Percentiles rank a stretch among this genome's conserved stretches.
Evolutionary conservation across 1,284 basidiomycete species (phyloP).

Genomic region (Sporisorium scitamineum): DNA sequence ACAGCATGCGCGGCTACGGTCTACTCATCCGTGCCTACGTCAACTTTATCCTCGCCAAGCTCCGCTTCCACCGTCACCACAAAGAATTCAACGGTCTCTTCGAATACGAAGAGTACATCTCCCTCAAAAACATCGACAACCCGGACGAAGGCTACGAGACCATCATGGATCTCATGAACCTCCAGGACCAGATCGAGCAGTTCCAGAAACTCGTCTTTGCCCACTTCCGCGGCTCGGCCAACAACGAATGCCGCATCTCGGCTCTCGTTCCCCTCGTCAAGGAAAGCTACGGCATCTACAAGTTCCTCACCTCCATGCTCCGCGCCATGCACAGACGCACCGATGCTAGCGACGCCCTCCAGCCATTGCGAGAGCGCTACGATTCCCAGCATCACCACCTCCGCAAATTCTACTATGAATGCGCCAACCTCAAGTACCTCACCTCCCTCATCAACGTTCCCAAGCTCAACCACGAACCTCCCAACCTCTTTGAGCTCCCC

Average conservation of each 20-base stretch:
- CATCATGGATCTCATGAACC: conserved; percentile 69
- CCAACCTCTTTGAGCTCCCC: conserved; percentile 67
- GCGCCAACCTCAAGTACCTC: conserved; percentile 68
- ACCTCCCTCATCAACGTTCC: conserved; percentile 69
- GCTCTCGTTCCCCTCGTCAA: conserved; percentile 68
- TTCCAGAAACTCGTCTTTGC: conserved; percentile 69
- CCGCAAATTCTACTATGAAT: conserved; percentile 69
- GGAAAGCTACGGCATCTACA: conserved; percentile 69
- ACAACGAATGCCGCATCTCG: conserved; percentile 69
- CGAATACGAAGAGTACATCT: conserved; percentile 69
- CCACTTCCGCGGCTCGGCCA: conserved; percentile 62
- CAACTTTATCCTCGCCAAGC: conserved; percentile 66
- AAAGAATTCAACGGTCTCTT: conserved; percentile 69
- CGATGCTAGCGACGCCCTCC: conserved; percentile 67
- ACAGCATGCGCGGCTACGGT: conserved; percentile 65
- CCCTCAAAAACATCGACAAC: conserved; percentile 70
- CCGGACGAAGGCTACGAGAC: conserved; percentile 69
- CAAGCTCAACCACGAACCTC: conserved; percentile 68
- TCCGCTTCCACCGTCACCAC: conserved; percentile 68
- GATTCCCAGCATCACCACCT: conserved; percentile 65
- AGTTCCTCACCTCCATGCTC: conserved; percentile 69
- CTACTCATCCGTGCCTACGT: conserved; percentile 67
- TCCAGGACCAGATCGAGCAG: conserved; percentile 68
- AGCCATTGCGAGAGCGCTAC: conserved; percentile 67
- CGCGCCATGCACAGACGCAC: conserved; percentile 69